Base-by-base conservation (phyloP, 345 rosid species). In the Hypericum perforatum region DNA sequence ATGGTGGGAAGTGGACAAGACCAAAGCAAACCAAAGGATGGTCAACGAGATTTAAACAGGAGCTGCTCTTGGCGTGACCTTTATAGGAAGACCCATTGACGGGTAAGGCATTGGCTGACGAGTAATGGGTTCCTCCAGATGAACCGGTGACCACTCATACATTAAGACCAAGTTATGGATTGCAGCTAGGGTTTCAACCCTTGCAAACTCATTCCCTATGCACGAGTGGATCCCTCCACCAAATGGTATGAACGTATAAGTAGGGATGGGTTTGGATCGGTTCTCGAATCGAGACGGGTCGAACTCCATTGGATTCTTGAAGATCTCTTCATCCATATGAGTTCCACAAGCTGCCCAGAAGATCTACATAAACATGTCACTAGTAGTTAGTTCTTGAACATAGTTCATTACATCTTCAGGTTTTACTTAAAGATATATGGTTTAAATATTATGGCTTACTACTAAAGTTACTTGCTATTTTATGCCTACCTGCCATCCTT, bases 241-340 rank as follows among this genome's bases (percentile, higher is more conserved):
- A 13, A 65, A 59, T 9, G 70, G 70, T 22, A 65, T 9, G 54
- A 53, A 65, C 0, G 64, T 53, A 53, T 65, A 59, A 36, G 63
- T 56, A n/a, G 70, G 60, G 13, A 40, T 42, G 43, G 16, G 11
- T 43, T 65, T 65, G 9, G 56, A 39, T 13, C 59, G 40, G 8
- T 4, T 44, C 15, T 65, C 52, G 37, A 65, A 65, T 42, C 70
- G 16, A 8, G 49, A 13, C 8, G 69, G 69, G 52, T 58, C 59
- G 38, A 64, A 45, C 58, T 52, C 49, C 37, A 52, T 60, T 6
- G 70, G 64, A 37, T 59, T 53, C 43, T 54, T 50, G 42, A 65
- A 65, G 12, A 65, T 59, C 38, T 59, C 43, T 8, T 16, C 29
- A 16, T 65, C 51, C 70, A 65, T 60, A 14, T 66, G 64, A 13